These are phyloP conservation scores for Cruciata laevipes DNA, from an alignment of 257 asterid genomes.

Conservation along the genomic window DNA sequence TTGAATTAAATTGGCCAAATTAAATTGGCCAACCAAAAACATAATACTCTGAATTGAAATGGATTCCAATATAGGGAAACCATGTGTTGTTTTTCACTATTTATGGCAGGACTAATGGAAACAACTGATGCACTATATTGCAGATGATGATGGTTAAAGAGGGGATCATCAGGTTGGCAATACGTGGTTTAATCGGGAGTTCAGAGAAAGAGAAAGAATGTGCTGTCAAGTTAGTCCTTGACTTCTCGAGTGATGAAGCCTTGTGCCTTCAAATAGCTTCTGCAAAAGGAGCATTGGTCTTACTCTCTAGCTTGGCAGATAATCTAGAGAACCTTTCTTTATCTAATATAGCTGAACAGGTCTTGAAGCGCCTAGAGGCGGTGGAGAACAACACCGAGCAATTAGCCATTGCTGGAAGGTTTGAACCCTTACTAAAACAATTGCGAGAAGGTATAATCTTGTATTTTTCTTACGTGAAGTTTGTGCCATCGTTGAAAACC, in stretches of 20 bases:
- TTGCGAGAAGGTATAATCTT: constrained; percentile 21
- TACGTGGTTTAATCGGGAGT: constrained; percentile 24
- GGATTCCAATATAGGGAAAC: background rate
- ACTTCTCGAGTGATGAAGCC: constrained; percentile 22
- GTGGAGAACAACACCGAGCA: constrained; percentile 22
- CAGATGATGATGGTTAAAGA: constrained; percentile 28
- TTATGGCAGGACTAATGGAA: background rate
- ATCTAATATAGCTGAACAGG: constrained; percentile 22
- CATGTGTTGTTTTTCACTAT: background rate
- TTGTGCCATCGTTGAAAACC: background rate
- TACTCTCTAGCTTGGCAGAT: constrained; percentile 25
- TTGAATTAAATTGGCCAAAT: background rate
- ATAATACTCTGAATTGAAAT: too few relatives aligned
- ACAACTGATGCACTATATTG: constrained; percentile 1
- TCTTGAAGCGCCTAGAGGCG: constrained; percentile 19
- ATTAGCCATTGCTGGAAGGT: constrained; percentile 27
- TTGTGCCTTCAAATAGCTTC: constrained; percentile 19
- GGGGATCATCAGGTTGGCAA: constrained; percentile 23
- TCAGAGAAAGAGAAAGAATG: constrained; percentile 24
- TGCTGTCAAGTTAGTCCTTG: constrained; percentile 22
- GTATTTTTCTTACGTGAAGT: background rate
- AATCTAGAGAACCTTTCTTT: constrained; percentile 21
- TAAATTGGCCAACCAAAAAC: background rate
- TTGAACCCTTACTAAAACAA: constrained; percentile 22
- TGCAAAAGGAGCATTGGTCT: constrained; percentile 22